These are phyloP conservation scores for Wickerhamiella musiphila DNA, from an alignment of 805 yeast genomes.

Conservation along the genomic window DNA sequence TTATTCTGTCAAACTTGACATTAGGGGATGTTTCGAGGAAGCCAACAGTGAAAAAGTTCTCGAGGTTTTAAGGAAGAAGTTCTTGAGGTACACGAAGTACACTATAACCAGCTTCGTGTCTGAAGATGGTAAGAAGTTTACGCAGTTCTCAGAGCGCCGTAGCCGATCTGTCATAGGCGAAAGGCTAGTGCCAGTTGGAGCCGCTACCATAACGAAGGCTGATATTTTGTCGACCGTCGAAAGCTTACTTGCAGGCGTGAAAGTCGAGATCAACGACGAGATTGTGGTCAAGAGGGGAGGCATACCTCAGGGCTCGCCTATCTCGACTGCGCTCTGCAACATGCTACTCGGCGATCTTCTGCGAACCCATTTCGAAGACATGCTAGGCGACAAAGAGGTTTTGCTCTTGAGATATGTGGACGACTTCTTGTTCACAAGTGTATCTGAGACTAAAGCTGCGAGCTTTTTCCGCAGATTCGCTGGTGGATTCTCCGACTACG, in stretches of 20 bases:
- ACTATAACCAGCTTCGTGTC: background rate
- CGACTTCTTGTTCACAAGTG: constrained; percentile 62
- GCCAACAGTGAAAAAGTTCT: constrained; percentile 20
- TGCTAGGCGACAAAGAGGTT: constrained; percentile 5
- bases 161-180: background rate
- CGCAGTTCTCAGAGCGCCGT: background rate
- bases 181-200: background rate
- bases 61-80: constrained; percentile 1
- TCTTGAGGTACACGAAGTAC: constrained; percentile 1
- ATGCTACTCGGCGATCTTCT: constrained; percentile 49
- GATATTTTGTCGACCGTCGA: constrained; percentile 22
- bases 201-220: background rate
- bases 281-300: constrained; percentile 43
- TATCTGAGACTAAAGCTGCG: constrained; percentile 21
- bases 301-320: constrained; percentile 67
- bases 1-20: constrained; percentile 54
- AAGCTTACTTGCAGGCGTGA: constrained; percentile 37
- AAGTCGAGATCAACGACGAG: constrained; percentile 20
- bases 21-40: constrained; percentile 59
- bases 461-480: constrained; percentile 19
- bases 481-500: constrained; percentile 28
- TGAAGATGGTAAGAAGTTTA: background rate
- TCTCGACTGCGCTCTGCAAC: constrained; percentile 63
- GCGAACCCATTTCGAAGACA: constrained; percentile 18
- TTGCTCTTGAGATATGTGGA: constrained; percentile 56